These are phyloP conservation scores for Claviceps capensis DNA, from an alignment of 2,329 filamentous ascomycete species.

Conservation along the genomic window DNA sequence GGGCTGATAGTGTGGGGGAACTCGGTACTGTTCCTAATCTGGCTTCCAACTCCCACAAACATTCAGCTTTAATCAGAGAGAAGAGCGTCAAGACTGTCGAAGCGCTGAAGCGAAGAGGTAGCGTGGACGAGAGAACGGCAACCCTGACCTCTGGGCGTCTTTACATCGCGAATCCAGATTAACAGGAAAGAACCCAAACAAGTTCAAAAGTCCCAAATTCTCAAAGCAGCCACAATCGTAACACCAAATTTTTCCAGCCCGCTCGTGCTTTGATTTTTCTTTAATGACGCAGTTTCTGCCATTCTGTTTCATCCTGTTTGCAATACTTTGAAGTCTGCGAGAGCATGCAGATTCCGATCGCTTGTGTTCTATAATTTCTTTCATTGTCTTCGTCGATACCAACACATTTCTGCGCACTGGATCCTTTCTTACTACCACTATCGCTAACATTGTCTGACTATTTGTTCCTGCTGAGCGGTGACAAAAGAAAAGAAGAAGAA, in stretches of 20 bases:
- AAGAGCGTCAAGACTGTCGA: constrained; percentile 55
- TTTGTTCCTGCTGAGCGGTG: neutral
- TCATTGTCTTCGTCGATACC: constrained; percentile 11
- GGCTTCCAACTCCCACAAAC: constrained; percentile 43
- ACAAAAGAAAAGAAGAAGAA: neutral
- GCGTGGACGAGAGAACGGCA: constrained; percentile 69
- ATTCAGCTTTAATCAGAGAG: constrained; percentile 45
- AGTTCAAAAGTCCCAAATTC: neutral
- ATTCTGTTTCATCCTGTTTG: constrained; percentile 2
- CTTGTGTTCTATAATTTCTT: constrained; percentile 5
- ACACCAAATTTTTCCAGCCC: neutral
- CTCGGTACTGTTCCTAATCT: constrained; percentile 34
- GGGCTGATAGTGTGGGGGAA: constrained; percentile 46
- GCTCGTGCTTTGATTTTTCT: neutral
- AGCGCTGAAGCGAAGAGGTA: constrained; percentile 62
- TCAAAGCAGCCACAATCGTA: no score
- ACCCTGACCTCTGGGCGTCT: constrained; percentile 61
- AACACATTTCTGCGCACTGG: constrained; percentile 8
- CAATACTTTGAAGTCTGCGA: constrained; percentile 10
- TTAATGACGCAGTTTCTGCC: neutral
- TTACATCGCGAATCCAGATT: constrained; percentile 78
- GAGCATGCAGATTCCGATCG: constrained; percentile 8
- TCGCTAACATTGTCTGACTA: neutral
- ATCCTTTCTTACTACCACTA: neutral
- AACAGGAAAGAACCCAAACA: constrained; percentile 6